These are phyloP conservation scores for Nasturtium officinale DNA, from an alignment of 345 rosid species.

Conservation along the genomic window DNA sequence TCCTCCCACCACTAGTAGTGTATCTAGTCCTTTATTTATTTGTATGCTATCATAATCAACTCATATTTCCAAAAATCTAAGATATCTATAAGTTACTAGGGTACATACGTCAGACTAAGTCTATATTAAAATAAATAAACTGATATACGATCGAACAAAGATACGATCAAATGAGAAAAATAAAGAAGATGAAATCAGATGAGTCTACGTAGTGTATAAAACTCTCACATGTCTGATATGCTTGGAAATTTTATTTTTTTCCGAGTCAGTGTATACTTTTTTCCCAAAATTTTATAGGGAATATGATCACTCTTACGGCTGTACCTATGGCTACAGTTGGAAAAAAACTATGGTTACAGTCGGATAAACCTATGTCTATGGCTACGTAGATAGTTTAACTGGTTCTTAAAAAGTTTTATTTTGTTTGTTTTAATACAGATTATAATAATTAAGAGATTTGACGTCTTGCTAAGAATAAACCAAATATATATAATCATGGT, in stretches of 20 bases:
- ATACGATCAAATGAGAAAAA: neutral
- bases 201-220: neutral
- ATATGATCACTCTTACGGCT: no score
- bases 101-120: neutral
- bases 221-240: no score
- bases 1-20: neutral
- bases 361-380: no score
- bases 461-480: neutral
- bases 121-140: neutral
- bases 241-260: no score
- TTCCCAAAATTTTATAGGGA: no score
- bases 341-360: neutral
- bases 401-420: no score
- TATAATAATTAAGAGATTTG: neutral
- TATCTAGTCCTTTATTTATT: constrained; percentile 10
- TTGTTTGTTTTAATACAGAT: neutral
- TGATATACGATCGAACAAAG: neutral
- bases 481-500: neutral
- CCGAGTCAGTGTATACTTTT: no score
- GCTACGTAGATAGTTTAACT: no score
- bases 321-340: no score
- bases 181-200: neutral
- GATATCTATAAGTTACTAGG: neutral
- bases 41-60: constrained; percentile 8
- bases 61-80: neutral